Evolutionary conservation across 2,329 filamentous ascomycete species (phyloP).

Genomic region (Neocatenulostroma microsporum): DNA sequence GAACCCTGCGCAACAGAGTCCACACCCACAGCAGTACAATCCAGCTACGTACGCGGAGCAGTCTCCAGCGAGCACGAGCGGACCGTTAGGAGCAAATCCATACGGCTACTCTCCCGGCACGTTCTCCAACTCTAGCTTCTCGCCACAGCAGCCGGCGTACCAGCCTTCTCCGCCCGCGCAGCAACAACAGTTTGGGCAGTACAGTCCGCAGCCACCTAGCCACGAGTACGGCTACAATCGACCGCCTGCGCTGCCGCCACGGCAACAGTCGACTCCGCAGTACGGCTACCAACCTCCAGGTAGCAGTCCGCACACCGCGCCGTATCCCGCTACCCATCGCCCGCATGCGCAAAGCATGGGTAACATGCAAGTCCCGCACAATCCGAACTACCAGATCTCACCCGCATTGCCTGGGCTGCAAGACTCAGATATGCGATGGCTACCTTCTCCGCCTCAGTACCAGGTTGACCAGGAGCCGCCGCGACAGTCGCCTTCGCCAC

Average conservation of each 20-base stretch:
- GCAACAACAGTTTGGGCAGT: constrained; percentile 11
- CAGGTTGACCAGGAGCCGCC: constrained; percentile 8
- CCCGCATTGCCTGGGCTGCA: constrained; percentile 15
- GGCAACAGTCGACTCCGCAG: constrained; percentile 15
- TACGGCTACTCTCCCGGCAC: constrained; percentile 20
- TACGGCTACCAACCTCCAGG: constrained; percentile 15
- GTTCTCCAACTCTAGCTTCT: constrained; percentile 14
- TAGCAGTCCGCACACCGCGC: constrained; percentile 10
- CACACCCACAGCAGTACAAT: constrained; percentile 26
- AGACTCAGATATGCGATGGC: constrained; percentile 16
- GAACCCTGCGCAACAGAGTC: constrained; percentile 31
- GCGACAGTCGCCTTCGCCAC: constrained; percentile 23
- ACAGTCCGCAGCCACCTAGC: constrained; percentile 19
- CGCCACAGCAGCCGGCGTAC: constrained; percentile 17
- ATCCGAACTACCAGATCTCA: constrained; percentile 11
- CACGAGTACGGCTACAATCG: constrained; percentile 11
- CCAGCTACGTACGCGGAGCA: constrained; percentile 19
- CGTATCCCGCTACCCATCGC: constrained; percentile 18
- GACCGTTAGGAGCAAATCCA: constrained; percentile 18
- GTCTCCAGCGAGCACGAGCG: constrained; percentile 18
- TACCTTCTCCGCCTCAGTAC: constrained; percentile 25
- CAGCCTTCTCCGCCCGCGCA: constrained; percentile 11
- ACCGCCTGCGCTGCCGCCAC: constrained; percentile 15
- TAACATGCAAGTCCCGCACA: constrained; percentile 13
- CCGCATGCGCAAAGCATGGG: constrained; percentile 15